phyloP scores from a whole-genome alignment of 805 yeast species.

The Metschnikowia gruessii region DNA sequence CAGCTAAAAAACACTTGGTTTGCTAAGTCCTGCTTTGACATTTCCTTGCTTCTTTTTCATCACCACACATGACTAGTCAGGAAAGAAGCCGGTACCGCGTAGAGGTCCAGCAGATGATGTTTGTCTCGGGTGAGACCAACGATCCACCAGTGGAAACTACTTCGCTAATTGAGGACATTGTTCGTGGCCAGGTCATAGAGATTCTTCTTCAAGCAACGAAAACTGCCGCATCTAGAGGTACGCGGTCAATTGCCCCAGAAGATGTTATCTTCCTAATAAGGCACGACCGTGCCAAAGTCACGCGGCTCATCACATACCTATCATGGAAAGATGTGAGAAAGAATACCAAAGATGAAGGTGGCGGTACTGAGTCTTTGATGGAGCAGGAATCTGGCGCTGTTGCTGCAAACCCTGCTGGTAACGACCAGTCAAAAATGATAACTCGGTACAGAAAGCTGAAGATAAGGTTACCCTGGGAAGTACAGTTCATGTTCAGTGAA shows the following conservation, averaged over 20 bases:
- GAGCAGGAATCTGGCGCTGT: slow-evolving; percentile 46
- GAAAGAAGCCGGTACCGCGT: slow-evolving; percentile 72
- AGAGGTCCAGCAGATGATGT: slow-evolving; percentile 98
- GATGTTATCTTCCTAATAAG: slow-evolving; percentile 90
- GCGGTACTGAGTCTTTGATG: slow-evolving; percentile 49
- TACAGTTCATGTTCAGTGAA: slow-evolving; percentile 89
- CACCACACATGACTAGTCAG: slow-evolving; percentile 10
- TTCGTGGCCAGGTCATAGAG: slow-evolving; percentile 90
- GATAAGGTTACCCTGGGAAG: slow-evolving; percentile 90
- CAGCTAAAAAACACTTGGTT: neutral
- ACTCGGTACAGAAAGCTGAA: slow-evolving; percentile 65
- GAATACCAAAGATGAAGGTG: slow-evolving; percentile 56
- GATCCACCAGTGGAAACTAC: slow-evolving; percentile 94
- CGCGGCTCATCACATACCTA: slow-evolving; percentile 81
- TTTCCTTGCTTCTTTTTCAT: neutral
- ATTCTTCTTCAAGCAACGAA: slow-evolving; percentile 71
- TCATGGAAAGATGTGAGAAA: slow-evolving; percentile 98
- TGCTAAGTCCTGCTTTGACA: neutral
- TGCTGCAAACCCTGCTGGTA: slow-evolving; percentile 30
- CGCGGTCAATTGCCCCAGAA: slow-evolving; percentile 83
- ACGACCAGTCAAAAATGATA: slow-evolving; percentile 42
- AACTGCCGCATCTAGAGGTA: slow-evolving; percentile 76
- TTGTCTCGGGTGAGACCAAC: slow-evolving; percentile 90
- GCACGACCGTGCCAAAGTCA: slow-evolving; percentile 92
- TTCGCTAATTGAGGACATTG: slow-evolving; percentile 91